phyloP scores from a whole-genome alignment of 2,329 filamentous ascomycete genomes.

The Penicillium palitans region DNA sequence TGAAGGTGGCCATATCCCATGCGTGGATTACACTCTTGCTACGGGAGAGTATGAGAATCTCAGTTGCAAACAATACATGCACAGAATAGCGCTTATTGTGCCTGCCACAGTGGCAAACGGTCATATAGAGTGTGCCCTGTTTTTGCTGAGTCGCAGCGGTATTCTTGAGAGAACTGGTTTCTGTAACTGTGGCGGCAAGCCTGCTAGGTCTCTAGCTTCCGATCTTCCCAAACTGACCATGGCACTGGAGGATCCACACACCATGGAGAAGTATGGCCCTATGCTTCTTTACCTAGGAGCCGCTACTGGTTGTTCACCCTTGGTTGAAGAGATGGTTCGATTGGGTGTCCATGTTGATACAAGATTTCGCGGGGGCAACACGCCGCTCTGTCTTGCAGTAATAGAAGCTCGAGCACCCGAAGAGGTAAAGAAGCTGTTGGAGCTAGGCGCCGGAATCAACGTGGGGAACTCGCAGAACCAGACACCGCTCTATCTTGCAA shows the following conservation, averaged over 20 bases:
- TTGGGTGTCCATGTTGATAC: not conserved
- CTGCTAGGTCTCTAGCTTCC: not conserved
- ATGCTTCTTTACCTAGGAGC: conserved; percentile 3
- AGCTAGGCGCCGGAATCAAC: not conserved
- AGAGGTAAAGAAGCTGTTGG: not conserved
- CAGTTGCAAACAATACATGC: not conserved
- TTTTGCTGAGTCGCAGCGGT: no score
- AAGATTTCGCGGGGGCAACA: not conserved
- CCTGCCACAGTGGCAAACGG: not conserved
- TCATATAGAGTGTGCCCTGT: not conserved
- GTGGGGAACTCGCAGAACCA: not conserved
- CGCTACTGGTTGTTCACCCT: not conserved
- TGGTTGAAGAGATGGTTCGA: not conserved
- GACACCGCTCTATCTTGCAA: conserved; percentile 1
- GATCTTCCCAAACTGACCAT: not conserved
- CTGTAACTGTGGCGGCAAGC: not conserved
- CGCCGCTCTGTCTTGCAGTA: conserved; percentile 1
- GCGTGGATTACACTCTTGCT: no score
- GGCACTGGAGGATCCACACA: not conserved
- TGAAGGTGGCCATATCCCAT: no score
- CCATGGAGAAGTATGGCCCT: not conserved
- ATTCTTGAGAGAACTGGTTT: not conserved
- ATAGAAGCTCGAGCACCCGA: not conserved
- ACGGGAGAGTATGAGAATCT: no score
- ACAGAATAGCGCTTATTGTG: not conserved